phyloP scores from a whole-genome alignment of 2,329 filamentous ascomycete species.

The Exophiala bonariae region DNA sequence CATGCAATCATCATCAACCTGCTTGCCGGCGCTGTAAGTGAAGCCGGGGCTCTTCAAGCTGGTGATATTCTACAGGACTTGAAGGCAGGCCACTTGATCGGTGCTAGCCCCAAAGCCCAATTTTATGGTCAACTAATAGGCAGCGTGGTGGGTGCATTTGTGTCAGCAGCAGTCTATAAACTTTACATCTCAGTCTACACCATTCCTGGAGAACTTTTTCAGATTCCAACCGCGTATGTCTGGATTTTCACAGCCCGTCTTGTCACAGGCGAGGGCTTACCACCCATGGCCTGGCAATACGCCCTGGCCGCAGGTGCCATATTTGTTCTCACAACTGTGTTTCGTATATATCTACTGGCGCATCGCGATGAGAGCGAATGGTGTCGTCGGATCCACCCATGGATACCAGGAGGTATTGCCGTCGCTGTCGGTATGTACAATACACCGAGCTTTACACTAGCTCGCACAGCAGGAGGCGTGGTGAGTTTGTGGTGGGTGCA shows the following conservation, averaged over 20 bases:
- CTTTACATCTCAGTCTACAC: constrained; percentile 88
- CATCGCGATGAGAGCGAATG: constrained; percentile 22
- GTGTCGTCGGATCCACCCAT: constrained; percentile 40
- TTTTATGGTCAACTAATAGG: constrained; percentile 97
- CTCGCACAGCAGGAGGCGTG: constrained; percentile 77
- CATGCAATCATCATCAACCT: constrained; percentile 94
- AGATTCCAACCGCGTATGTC: constrained; percentile 91
- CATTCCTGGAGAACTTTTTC: constrained; percentile 85
- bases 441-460: constrained; percentile 90
- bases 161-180: constrained; percentile 83
- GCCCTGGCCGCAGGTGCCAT: constrained; percentile 72
- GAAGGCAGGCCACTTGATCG: constrained; percentile 91
- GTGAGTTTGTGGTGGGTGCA: constrained; percentile 76
- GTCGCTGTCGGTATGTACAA: constrained; percentile 99
- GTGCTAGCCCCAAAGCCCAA: constrained; percentile 88
- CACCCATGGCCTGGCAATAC: constrained; percentile 78
- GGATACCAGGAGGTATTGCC: constrained; percentile 88
- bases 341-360: constrained; percentile 56
- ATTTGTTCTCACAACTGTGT: constrained; percentile 69
- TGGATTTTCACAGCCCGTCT: constrained; percentile 96
- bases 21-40: constrained; percentile 84
- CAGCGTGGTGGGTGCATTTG: constrained; percentile 77
- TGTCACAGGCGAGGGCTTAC: constrained; percentile 86
- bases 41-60: constrained; percentile 85
- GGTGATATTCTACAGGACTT: constrained; percentile 97